Base-by-base conservation (phyloP, 1,139 yeast genomes). In the Suhomyces bokatorum region DNA sequence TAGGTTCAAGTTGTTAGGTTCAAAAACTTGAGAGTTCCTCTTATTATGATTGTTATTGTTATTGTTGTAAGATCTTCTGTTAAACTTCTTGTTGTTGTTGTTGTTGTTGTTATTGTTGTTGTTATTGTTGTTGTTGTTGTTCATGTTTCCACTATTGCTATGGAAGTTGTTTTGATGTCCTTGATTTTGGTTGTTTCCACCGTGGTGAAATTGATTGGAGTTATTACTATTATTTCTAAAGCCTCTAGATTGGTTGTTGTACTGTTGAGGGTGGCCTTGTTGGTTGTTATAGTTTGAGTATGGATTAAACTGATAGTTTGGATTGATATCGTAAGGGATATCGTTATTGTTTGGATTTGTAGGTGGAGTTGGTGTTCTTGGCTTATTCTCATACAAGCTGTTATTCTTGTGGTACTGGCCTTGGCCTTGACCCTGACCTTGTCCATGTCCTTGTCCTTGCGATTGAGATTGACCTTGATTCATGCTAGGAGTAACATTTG, bases 311-410 rank as follows among this genome's bases (percentile, higher is more conserved):
- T 50, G 52, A 27, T 44, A 48, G 27, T 46, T 46, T 5, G 55
- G 49, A 39, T 50, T 51, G 32, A 51, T 44, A 27, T 51, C 55
- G 27, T 50, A 51, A 12, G 45, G 47, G 11, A 42, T 42, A 24
- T 49, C 51, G 33, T 46, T 48, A 32, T 40, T 32, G 31, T 39
- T 42, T 29, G 40, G 40, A 17, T 51, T 39, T 50, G 50, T 40
- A 42, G 63, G 69, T 13, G 69, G 70, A 1, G 70, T 64, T 26
- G 69, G 63, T 7, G 65, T 60, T 39, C 63, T 54, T 11, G 57
- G 51, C 30, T 52, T 51, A n/a, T 45, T 35, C 39, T 57, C 60
- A 29, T 43, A 44, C 39, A 51, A 56, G 31, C 52, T 48, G 34
- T 51, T 56, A 12, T 55, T 46, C 20, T 40, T 37, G 31, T 44